These are phyloP conservation scores for Epichloe aotearoae DNA, from an alignment of 2,329 filamentous ascomycete species.

Conservation along the genomic window DNA sequence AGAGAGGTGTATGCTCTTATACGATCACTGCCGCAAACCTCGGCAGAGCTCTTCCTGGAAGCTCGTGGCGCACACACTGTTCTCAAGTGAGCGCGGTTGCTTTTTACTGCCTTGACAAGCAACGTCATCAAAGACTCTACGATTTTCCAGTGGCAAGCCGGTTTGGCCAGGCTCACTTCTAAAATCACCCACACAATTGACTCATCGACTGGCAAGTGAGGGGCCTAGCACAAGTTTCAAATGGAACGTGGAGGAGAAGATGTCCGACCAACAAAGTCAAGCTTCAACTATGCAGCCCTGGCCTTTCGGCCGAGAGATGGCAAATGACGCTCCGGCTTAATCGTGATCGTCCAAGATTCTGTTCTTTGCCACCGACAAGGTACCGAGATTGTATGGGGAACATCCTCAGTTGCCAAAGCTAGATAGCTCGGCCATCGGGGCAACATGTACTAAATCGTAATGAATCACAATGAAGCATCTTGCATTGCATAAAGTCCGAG, in stretches of 20 bases:
- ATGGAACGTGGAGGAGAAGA: conserved; percentile 7
- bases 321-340: conserved; percentile 98
- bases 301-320: conserved; percentile 67
- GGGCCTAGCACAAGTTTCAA: not conserved
- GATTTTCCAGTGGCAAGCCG: not conserved
- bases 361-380: conserved; percentile 69
- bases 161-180: too few relatives aligned
- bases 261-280: conserved; percentile 95
- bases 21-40: conserved; percentile 64
- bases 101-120: not conserved
- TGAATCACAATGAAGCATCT: conserved; percentile 6
- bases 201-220: not conserved
- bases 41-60: conserved; percentile 79
- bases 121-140: not conserved
- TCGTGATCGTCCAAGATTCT: conserved; percentile 58
- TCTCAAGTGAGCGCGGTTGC: conserved; percentile 52
- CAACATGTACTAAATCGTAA: conserved; percentile 14
- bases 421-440: conserved; percentile 41
- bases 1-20: conserved; percentile 82
- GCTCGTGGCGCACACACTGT: conserved; percentile 86
- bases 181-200: not conserved
- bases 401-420: conserved; percentile 49
- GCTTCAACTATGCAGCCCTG: conserved; percentile 72
- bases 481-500: not conserved
- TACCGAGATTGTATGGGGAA: conserved; percentile 67